Base-by-base conservation (phyloP, 2,329 filamentous ascomycete species). In the Fusarium sp. region DNA sequence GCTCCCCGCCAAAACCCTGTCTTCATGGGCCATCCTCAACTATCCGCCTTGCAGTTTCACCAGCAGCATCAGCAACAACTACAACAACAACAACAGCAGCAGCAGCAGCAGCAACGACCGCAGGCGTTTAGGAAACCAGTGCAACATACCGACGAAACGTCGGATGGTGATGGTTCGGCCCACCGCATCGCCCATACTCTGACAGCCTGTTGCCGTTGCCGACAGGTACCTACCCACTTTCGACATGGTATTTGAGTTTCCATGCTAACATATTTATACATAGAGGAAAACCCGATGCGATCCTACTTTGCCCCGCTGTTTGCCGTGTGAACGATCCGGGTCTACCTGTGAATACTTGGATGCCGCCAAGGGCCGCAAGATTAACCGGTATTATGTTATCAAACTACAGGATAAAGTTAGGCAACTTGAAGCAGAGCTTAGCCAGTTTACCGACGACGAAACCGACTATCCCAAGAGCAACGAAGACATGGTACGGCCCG, bases 251-350 rank as follows among this genome's bases (percentile, higher is more conserved):
- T 43, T 32, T 43, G 47, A 40, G 27, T 33, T 45, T 33, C 51
- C 56, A 55, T 65, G 55, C 69, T 74, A 55, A 67, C 35, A 47
- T 43, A 47, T 20, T 52, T 54, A 19, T 39, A 19, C 51, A 33
- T 76, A 97, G 94, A 90, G 95, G 75, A 99, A 99, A 84, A 98
- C 95, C 37, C 87, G 94, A 83, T 99, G 96, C 83, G 96, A 98
- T 80, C 92, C 96, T 6, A 92, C 92, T 15, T 87, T 99, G 22
- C 96, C 96, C 40, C 91, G 92, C 75, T 99, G 96, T 79, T 87
- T 93, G 19, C 94, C 95, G 22, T 99, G 96, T 82, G 94, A 97
- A 81, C 88, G 95, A 72, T 94, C 93, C 67, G 94, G 94, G 74
- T 93, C 94, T 30, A 87, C 89, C 63, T 99, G 96, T 85, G 95